phyloP scores from a whole-genome alignment of 108 stramenopile species.

The Nitzschia sp. region DNA sequence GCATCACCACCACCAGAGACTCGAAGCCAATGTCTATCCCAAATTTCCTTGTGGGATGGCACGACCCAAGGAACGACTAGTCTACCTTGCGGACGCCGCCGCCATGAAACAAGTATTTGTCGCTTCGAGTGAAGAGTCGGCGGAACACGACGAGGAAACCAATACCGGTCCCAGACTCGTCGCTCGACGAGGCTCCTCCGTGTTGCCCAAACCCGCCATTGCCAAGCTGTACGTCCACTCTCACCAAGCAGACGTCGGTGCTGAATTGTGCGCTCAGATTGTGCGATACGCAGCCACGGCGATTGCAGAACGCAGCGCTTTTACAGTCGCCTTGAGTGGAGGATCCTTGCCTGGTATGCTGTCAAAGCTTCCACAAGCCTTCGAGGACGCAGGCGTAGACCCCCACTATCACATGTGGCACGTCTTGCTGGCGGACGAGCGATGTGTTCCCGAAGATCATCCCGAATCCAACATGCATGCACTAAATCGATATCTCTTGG shows the following conservation, averaged over 20 bases:
- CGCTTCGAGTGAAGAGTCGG: not conserved
- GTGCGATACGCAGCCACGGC: conserved; percentile 13
- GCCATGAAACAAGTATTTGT: conserved; percentile 31
- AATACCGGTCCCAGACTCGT: not conserved
- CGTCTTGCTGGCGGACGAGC: conserved; percentile 92
- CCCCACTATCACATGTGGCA: conserved; percentile 79
- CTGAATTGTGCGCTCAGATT: conserved; percentile 12
- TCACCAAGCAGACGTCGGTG: not conserved
- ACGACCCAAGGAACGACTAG: conserved; percentile 43
- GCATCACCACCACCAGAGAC: too few relatives aligned
- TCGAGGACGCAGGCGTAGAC: conserved; percentile 27
- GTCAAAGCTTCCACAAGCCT: conserved; percentile 39
- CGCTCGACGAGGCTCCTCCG: not conserved
- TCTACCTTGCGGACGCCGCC: conserved; percentile 80
- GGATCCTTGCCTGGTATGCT: conserved; percentile 88
- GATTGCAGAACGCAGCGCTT: conserved; percentile 36
- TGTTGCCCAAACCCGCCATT: not conserved
- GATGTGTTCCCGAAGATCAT: conserved; percentile 79
- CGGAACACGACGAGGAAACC: not conserved
- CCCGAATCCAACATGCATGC: conserved; percentile 83
- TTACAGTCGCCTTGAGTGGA: conserved; percentile 89
- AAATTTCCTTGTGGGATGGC: conserved; percentile 83
- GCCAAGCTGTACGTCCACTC: not conserved
- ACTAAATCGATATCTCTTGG: conserved; percentile 49
- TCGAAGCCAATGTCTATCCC: conserved; percentile 33